These are phyloP conservation scores for Draba incana DNA, from an alignment of 345 rosid species.

Conservation along the genomic window DNA sequence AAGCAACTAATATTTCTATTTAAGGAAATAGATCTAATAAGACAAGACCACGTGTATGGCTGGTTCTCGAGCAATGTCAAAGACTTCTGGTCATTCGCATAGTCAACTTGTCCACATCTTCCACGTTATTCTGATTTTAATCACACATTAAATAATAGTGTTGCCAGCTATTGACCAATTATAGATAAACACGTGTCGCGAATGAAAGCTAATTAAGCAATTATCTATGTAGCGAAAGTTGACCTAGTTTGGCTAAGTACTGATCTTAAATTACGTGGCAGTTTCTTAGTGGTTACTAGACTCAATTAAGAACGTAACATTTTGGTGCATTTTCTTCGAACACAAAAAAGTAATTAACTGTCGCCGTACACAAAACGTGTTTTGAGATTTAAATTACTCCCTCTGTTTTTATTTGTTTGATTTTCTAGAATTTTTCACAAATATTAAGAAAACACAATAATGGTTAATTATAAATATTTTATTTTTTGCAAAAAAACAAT, in stretches of 20 bases:
- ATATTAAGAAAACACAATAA: too few species aligned
- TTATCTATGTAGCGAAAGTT: conserved; percentile 22
- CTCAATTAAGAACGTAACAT: background rate
- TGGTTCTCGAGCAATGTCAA: conserved; percentile 29
- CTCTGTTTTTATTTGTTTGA: too few species aligned
- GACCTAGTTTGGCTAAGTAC: conserved; percentile 27
- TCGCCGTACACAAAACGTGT: conserved; percentile 3
- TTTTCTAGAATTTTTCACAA: too few species aligned
- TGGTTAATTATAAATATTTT: too few species aligned
- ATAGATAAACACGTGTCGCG: background rate
- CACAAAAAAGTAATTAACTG: background rate
- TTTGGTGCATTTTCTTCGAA: conserved; percentile 1
- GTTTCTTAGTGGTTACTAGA: conserved; percentile 3
- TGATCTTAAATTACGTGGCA: conserved; percentile 1
- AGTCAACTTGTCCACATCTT: conserved; percentile 39
- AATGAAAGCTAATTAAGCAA: conserved; percentile 15
- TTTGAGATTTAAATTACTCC: too few species aligned
- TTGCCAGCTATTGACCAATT: conserved; percentile 31
- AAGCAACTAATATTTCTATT: conserved; percentile 42
- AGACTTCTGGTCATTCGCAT: conserved; percentile 33
- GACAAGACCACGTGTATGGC: conserved; percentile 44
- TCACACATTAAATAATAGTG: conserved; percentile 11
- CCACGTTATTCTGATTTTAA: conserved; percentile 26
- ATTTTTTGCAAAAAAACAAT: too few species aligned
- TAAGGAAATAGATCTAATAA: conserved; percentile 39